A percentile compares a stretch with the other conserved stretches of the same genome.
phyloP scores from a whole-genome alignment of 345 rosid species.

The Ceriops tagal region DNA sequence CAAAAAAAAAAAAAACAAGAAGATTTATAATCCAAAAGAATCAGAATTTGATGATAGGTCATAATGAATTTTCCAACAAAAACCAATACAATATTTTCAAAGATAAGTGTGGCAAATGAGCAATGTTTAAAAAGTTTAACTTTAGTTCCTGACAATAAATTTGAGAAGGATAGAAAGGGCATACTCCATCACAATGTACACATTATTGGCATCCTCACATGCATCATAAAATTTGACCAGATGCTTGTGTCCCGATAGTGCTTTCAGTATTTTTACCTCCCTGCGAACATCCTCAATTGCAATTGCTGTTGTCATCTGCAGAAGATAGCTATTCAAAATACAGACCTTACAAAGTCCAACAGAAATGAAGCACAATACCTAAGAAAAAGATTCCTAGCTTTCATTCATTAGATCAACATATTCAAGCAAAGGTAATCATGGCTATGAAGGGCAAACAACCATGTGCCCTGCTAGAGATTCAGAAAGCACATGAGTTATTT shows the following conservation, averaged over 20 bases:
- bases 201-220: conserved; percentile 71
- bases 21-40: background rate
- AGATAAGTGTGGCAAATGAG: background rate
- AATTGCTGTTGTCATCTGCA: conserved; percentile 89
- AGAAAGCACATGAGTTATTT: background rate
- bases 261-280: conserved; percentile 87
- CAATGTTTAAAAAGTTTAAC: conserved; percentile 8
- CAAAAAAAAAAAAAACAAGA: background rate
- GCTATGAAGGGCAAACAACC: background rate
- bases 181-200: conserved; percentile 93
- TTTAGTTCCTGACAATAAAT: conserved; percentile 5
- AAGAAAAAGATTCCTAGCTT: background rate
- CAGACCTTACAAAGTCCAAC: conserved; percentile 1
- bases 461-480: background rate
- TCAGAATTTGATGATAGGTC: background rate
- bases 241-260: conserved; percentile 72
- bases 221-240: conserved; percentile 78
- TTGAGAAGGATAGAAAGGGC: conserved; percentile 38
- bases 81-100: background rate
- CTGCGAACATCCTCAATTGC: conserved; percentile 90
- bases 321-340: conserved; percentile 25
- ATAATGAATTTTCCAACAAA: no score
- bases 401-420: background rate
- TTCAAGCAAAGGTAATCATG: background rate
- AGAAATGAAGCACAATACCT: conserved; percentile 1